A percentile compares a stretch with the other conserved stretches of the same genome.
These are phyloP conservation scores for Solanum clarkiae DNA, from an alignment of 257 asterid genomes.

Conservation along the genomic window DNA sequence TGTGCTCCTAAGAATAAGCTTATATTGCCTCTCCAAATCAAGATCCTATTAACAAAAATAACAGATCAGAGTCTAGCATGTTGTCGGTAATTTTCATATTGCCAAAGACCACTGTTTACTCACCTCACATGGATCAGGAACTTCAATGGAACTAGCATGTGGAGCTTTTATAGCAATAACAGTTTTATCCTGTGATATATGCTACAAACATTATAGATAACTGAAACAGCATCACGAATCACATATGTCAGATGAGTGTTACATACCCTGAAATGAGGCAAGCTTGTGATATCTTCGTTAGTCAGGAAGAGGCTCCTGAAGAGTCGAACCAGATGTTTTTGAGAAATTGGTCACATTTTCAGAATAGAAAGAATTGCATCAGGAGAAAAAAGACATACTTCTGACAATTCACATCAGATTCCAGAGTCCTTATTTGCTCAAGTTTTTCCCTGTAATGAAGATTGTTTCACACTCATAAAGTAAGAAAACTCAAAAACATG, in stretches of 20 bases:
- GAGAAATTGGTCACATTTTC: constrained; percentile 5
- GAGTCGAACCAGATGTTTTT: background rate
- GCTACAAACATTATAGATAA: background rate
- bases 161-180: constrained; percentile 69
- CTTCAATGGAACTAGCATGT: constrained; percentile 56
- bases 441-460: constrained; percentile 47
- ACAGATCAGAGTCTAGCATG: constrained; percentile 5
- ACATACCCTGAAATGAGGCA: constrained; percentile 54
- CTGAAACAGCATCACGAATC: background rate
- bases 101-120: constrained; percentile 1
- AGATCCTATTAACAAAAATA: constrained; percentile 27
- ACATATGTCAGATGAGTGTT: background rate
- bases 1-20: constrained; percentile 54
- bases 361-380: background rate
- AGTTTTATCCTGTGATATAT: constrained; percentile 42
- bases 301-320: constrained; percentile 60
- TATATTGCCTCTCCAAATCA: constrained; percentile 30
- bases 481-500: background rate
- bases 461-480: constrained; percentile 4
- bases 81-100: background rate
- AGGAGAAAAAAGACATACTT: constrained; percentile 28
- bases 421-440: constrained; percentile 35
- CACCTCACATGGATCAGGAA: constrained; percentile 79
- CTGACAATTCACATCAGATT: constrained; percentile 28
- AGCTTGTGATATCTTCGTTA: constrained; percentile 52